A percentile compares a stretch with the other conserved stretches of the same genome.
Conservation (phyloP, 345 rosid genomes). For the Schrenkiella parvula region DNA sequence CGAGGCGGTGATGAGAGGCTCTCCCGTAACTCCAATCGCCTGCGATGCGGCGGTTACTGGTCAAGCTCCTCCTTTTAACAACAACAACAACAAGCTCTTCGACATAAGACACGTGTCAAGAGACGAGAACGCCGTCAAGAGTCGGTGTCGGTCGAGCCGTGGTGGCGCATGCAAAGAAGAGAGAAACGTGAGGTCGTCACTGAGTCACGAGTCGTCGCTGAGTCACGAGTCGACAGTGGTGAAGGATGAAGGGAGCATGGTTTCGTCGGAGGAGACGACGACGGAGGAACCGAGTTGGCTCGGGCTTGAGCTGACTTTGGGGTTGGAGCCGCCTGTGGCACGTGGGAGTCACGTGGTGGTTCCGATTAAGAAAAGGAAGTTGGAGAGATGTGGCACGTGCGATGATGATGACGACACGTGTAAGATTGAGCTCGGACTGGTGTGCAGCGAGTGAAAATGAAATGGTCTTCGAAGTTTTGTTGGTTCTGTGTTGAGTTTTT, state of each 20-base stretch:
- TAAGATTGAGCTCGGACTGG: constrained; percentile 61
- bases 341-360: constrained; percentile 56
- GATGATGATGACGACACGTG: constrained; percentile 46
- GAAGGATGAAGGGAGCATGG: constrained; percentile 63
- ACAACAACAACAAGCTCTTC: constrained; percentile 38
- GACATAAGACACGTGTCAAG: constrained; percentile 85
- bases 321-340: constrained; percentile 53
- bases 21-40: constrained; percentile 69
- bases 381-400: constrained; percentile 32
- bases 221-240: constrained; percentile 72
- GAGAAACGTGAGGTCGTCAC: constrained; percentile 21
- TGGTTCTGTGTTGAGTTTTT: constrained; percentile 15
- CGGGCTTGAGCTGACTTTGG: constrained; percentile 60
- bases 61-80: constrained; percentile 69
- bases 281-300: constrained; percentile 57
- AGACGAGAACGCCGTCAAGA: constrained; percentile 45
- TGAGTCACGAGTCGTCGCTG: constrained; percentile 85
- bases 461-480: not conserved
- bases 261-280: constrained; percentile 52
- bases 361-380: constrained; percentile 68
- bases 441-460: constrained; percentile 24
- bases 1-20: constrained; percentile 81
- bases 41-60: constrained; percentile 64
- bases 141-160: constrained; percentile 33
- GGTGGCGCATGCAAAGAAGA: constrained; percentile 32